A percentile compares a stretch with the other conserved stretches of the same genome.
Evolutionary conservation across 768 basidiomycete species (phyloP).

Genomic region (Suillus paluster): DNA sequence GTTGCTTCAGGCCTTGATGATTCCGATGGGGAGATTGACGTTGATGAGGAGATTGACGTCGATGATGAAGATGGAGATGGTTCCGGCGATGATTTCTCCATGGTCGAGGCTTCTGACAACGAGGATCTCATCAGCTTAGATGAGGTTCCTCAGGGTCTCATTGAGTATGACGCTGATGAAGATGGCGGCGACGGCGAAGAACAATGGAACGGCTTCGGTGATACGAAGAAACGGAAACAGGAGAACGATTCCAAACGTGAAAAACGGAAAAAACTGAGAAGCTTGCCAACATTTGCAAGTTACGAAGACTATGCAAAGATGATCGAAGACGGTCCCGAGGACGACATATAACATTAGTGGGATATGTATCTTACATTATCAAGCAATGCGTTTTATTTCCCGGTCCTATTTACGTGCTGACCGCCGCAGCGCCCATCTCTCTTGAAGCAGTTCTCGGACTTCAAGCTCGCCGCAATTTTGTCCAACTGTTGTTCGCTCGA

Average conservation of each 20-base stretch:
- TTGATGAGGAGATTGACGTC: slow-evolving; percentile 34
- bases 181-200: slow-evolving; percentile 46
- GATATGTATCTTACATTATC: background rate
- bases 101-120: slow-evolving; percentile 70
- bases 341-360: slow-evolving; percentile 23
- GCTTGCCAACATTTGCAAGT: slow-evolving; percentile 81
- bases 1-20: slow-evolving; percentile 30
- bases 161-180: slow-evolving; percentile 59
- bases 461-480: too few species aligned
- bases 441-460: too few species aligned
- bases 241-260: slow-evolving; percentile 40
- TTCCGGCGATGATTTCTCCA: slow-evolving; percentile 52
- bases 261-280: slow-evolving; percentile 69
- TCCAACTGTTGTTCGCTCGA: too few species aligned
- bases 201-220: slow-evolving; percentile 59
- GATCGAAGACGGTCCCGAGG: slow-evolving; percentile 65
- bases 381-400: background rate
- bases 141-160: slow-evolving; percentile 58
- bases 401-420: too few species aligned
- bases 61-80: slow-evolving; percentile 41
- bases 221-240: slow-evolving; percentile 44
- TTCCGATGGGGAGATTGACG: slow-evolving; percentile 37
- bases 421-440: too few species aligned
- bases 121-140: slow-evolving; percentile 67
- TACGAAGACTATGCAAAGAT: slow-evolving; percentile 86